These are phyloP conservation scores for Collybia nuda DNA, from an alignment of 768 basidiomycete genomes.

Conservation along the genomic window DNA sequence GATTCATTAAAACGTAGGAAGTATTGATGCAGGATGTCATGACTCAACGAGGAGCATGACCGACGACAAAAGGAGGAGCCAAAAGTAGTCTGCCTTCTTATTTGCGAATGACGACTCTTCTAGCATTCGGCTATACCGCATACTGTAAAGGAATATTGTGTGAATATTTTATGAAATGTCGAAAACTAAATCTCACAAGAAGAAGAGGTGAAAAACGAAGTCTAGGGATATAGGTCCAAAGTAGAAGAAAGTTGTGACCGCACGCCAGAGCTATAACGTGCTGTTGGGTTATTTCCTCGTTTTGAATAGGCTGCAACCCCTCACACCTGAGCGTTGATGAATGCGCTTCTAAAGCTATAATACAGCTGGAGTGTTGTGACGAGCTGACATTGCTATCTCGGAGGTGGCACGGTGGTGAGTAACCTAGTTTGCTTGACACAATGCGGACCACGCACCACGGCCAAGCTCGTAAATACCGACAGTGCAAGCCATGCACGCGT, in stretches of 20 bases:
- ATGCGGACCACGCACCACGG: slow-evolving; percentile 64
- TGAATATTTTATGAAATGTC: neutral
- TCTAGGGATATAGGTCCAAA: slow-evolving; percentile 93
- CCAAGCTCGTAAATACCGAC: slow-evolving; percentile 76
- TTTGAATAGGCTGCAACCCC: too few relatives aligned
- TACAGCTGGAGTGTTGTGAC: slow-evolving; percentile 91
- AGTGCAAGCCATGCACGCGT: slow-evolving; percentile 85
- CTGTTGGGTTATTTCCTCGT: slow-evolving; percentile 6
- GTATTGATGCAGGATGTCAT: neutral
- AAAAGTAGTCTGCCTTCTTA: slow-evolving; percentile 90
- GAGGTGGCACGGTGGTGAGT: too few relatives aligned
- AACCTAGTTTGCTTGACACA: too few relatives aligned
- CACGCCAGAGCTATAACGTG: slow-evolving; percentile 73
- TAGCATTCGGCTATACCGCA: slow-evolving; percentile 95
- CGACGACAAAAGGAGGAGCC: slow-evolving; percentile 85
- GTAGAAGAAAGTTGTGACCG: slow-evolving; percentile 91
- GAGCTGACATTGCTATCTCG: slow-evolving; percentile 81
- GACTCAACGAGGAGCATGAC: slow-evolving; percentile 78
- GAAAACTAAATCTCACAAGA: slow-evolving; percentile 74
- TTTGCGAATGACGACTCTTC: slow-evolving; percentile 97
- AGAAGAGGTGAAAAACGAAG: slow-evolving; percentile 96
- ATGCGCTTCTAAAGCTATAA: slow-evolving; percentile 85
- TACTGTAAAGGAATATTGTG: slow-evolving; percentile 46
- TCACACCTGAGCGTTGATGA: slow-evolving; percentile 74
- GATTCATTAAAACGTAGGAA: slow-evolving; percentile 1